phyloP scores from a whole-genome alignment of 2,329 filamentous ascomycete genomes.

The Cladorrhinum sp. region DNA sequence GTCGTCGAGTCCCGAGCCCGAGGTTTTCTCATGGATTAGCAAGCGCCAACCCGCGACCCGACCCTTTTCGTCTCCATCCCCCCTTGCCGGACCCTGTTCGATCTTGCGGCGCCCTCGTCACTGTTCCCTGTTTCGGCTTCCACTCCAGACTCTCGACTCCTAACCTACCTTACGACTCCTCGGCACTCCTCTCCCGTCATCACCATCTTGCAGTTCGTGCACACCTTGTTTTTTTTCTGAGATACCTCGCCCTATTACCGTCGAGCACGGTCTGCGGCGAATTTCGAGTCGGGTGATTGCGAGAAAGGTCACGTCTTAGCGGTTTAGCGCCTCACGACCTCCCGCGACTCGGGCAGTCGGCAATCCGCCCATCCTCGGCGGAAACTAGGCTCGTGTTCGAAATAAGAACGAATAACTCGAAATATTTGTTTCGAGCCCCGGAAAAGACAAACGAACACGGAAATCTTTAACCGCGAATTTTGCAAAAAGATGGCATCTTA shows the following conservation, averaged over 20 bases:
- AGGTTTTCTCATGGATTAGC: constrained; percentile 10
- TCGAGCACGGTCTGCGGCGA: constrained; percentile 1
- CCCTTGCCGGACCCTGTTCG: constrained; percentile 7
- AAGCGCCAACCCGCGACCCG: background rate
- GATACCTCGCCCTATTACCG: background rate
- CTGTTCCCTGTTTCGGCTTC: constrained; percentile 10
- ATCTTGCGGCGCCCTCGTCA: constrained; percentile 4
- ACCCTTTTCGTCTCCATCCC: constrained; percentile 10
- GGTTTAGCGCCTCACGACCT: constrained; percentile 1
- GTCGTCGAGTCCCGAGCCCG: background rate
- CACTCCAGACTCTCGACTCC: background rate
- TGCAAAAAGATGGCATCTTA: constrained; percentile 41
- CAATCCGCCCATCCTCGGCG: background rate
- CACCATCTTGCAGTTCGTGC: background rate
- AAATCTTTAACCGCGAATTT: background rate
- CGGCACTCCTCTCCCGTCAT: background rate
- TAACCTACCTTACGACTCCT: background rate
- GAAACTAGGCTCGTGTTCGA: background rate
- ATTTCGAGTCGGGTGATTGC: constrained; percentile 4
- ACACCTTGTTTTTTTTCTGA: background rate
- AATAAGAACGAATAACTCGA: background rate
- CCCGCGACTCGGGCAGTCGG: constrained; percentile 1
- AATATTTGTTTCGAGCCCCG: background rate
- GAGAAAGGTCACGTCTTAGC: background rate
- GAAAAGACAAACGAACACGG: background rate